Base-by-base conservation (phyloP, 2,329 filamentous ascomycete species). In the Aspergillus terreus region DNA sequence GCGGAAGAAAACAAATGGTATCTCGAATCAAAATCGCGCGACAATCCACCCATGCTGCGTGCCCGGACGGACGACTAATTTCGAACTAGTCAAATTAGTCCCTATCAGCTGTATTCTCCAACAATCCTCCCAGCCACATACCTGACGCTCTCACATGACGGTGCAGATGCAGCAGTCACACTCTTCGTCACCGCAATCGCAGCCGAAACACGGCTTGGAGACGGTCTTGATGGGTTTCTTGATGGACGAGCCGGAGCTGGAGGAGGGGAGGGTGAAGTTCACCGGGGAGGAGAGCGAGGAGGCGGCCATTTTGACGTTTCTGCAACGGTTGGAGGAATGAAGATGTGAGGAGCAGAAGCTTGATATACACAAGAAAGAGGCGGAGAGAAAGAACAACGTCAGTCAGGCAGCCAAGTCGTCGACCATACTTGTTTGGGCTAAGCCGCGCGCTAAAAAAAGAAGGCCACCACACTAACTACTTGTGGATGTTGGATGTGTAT, bases 81-180 rank as follows among this genome's bases (percentile, higher is more conserved):
- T 30, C 27, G 7, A 10, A 9, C 27, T 30, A 30, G 27, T 30
- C 27, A 4, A 30, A 10, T 7, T 30, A 27, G 1, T 9, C 9
- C 27, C 27, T 15, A 19, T 42, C 19, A 42, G 40, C 17, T 4
- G 17, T 19, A 6, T 12, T 42, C 15, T 12, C 19, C 15, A 19
- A 11, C 40, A 6, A 12, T 15, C 40, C 6, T 21, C 40, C 17
- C 15, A 12, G 19, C 40, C 15, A 42, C 40, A 42, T 19, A 17
- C 40, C 19, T n/a, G 6, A 6, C 14, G 7, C 6, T n/a, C 30
- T 69, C 60, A 73, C 71, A 73, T 73, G 50, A 73, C 68, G 10
- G 63, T 67, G 52, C 71, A 73, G 49, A 73, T 68, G 46, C 69
- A 71, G 49, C 68, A 72, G 52, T 73, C 71, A 32, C 71, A 73